Evolutionary conservation across 2,329 filamentous ascomycete species (phyloP), one percentile per base, ranked within the genome.

Genomic region (Fusarium incarnatum): DNA sequence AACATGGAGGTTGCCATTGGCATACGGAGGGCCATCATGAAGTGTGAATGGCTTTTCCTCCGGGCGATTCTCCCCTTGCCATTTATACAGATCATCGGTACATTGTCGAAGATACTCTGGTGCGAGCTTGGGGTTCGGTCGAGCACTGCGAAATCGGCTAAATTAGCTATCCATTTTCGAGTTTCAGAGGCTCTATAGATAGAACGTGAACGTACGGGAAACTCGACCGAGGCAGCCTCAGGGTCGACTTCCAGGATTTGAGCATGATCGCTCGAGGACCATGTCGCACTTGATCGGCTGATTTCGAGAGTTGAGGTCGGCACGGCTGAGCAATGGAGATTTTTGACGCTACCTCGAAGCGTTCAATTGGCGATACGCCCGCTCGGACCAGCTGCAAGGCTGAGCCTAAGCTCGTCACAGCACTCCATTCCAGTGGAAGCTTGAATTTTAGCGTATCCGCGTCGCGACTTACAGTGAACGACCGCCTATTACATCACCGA

Each of bases 21-120:
- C 96, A 79, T 98, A 99, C 0, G 96, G 96, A 0, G 96, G 96
- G 1, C 96, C 96, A 89, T 99, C 96, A 77, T 98, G 96, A 11
- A 99, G 85, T 3, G 94, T 84, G 71, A 98, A 99, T 0, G 86
- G 84, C 45, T 88, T 81, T 37, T 87, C 81, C 47, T 86, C 81
- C 5, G 87, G 83, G 68, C 88, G 82, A 64, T 85, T 81, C 59
- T 80, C 79, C 67, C 85, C 84, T 83, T 99, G 96, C 94, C 94
- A 98, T 76, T 88, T 83, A 83, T 98, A 99, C 16, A 98, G 86
- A 55, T 94, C 91, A 82, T 97, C 93, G 80, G 94, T 91, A 81
- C 92, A 96, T 87, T 88, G 86, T 76, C 88, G 86, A 48, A 97
- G 87, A 81, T 96, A 90, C 68, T 82, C 79, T 16, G 83, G 81